Conservation (phyloP, 2,329 filamentous ascomycete genomes). For the Talaromyces sp. region DNA sequence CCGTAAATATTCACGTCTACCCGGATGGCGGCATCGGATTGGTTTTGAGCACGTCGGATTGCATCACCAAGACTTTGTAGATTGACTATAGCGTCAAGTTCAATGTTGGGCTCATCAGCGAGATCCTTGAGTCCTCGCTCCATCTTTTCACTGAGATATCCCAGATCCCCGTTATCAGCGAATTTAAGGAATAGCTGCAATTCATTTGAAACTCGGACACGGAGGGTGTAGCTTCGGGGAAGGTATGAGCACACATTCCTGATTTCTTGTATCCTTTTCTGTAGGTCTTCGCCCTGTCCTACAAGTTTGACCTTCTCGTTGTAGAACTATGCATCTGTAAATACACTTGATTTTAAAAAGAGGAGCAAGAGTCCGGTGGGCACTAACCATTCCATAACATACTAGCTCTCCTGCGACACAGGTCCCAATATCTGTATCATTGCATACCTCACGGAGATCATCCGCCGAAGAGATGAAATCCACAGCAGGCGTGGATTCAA, state of each 20-base stretch:
- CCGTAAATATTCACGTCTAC: constrained; percentile 13
- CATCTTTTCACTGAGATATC: constrained; percentile 7
- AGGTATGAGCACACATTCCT: not conserved
- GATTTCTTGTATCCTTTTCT: constrained; percentile 1
- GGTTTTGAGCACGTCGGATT: not conserved
- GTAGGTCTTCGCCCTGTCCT: not conserved
- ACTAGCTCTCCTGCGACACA: not conserved
- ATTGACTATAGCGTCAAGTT: constrained; percentile 10
- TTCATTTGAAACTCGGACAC: not conserved
- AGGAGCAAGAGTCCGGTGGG: not conserved
- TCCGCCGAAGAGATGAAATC: not conserved
- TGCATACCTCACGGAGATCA: not conserved
- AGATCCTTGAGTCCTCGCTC: constrained; percentile 1
- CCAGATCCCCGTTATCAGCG: not conserved
- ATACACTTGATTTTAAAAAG: not conserved
- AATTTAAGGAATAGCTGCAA: constrained; percentile 2
- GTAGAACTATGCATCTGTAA: not conserved
- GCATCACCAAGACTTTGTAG: not conserved
- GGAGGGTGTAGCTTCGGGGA: not conserved
- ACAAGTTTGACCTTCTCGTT: constrained; percentile 9
- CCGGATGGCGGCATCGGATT: not conserved
- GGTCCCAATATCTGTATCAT: not conserved
- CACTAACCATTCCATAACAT: constrained; percentile 8
- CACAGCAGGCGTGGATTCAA: not conserved
- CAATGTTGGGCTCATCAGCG: not conserved